Evolutionary conservation across 1,284 basidiomycete species (phyloP).

Genomic region (Ceratobasidium sp.): DNA sequence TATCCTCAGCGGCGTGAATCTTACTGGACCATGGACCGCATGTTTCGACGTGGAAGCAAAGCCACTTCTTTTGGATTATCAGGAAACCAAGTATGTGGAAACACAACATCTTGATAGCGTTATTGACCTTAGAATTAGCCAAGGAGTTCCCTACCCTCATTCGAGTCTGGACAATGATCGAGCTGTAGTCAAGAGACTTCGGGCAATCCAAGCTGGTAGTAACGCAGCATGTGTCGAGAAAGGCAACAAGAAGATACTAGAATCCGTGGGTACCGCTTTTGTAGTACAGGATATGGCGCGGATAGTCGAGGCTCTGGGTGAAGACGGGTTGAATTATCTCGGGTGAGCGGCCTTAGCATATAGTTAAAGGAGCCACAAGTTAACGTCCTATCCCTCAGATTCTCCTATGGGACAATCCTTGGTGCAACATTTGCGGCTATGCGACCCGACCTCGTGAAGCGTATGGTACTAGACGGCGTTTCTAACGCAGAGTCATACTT

Average conservation of each 20-base stretch:
- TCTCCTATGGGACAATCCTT: slow-evolving; percentile 45
- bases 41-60: slow-evolving; percentile 29
- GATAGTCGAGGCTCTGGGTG: slow-evolving; percentile 45
- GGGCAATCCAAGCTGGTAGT: neutral
- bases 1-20: neutral
- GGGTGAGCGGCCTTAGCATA: slow-evolving; percentile 39
- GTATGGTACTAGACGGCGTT: slow-evolving; percentile 46
- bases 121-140: neutral
- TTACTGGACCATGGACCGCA: slow-evolving; percentile 17
- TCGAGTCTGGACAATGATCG: neutral
- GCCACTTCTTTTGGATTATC: neutral
- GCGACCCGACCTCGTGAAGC: slow-evolving; percentile 46
- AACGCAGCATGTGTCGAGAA: slow-evolving; percentile 39
- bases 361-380: neutral
- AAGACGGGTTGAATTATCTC: slow-evolving; percentile 45
- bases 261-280: slow-evolving; percentile 43
- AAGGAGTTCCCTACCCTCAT: neutral
- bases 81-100: neutral
- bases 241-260: slow-evolving; percentile 41
- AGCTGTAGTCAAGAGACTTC: neutral
- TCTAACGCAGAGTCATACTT: slow-evolving; percentile 41
- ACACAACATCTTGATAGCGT: neutral
- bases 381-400: neutral
- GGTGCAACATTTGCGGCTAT: slow-evolving; percentile 48
- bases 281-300: slow-evolving; percentile 45